Percentiles rank a stretch among this genome's conserved stretches.
Evolutionary conservation across 2,329 filamentous ascomycete species (phyloP).

Genomic region (Ophioceras dolichostomum): DNA sequence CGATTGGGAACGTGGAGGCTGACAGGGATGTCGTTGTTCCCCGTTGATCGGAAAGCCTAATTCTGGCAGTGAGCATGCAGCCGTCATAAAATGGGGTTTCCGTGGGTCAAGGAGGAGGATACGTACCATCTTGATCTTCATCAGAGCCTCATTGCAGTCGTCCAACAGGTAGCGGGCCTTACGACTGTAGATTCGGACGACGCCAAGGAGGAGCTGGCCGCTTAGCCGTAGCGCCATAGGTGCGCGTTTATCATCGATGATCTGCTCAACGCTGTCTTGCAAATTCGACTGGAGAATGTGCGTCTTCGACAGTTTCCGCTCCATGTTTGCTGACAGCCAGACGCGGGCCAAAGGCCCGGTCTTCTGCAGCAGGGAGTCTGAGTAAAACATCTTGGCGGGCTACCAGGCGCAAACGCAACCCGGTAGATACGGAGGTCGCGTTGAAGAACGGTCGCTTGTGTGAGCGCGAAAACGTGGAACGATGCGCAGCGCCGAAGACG

Average conservation of each 20-base stretch:
- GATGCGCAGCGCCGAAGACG: too few species aligned
- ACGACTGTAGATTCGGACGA: conserved; percentile 93
- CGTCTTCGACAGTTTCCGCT: conserved; percentile 96
- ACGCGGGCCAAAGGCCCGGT: conserved; percentile 93
- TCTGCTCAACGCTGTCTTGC: conserved; percentile 86
- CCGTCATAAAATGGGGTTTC: not conserved
- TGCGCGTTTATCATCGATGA: conserved; percentile 80
- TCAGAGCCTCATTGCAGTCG: conserved; percentile 91
- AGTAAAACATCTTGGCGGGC: conserved; percentile 94
- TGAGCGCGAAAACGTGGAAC: too few species aligned
- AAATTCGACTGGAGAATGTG: conserved; percentile 93
- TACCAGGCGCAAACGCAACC: too few species aligned
- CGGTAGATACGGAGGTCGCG: too few species aligned
- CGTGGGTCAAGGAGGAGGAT: not conserved
- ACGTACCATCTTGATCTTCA: conserved; percentile 96
- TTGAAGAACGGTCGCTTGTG: too few species aligned
- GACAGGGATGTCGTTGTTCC: conserved; percentile 89
- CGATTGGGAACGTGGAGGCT: conserved; percentile 72
- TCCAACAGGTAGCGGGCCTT: conserved; percentile 94
- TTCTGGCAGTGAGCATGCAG: conserved; percentile 17
- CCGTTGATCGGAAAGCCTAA: conserved; percentile 78
- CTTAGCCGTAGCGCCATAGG: conserved; percentile 91
- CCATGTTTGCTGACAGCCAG: conserved; percentile 95
- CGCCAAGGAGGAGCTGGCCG: conserved; percentile 85
- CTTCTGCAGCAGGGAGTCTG: conserved; percentile 89